Evolutionary conservation across 768 basidiomycete genomes (phyloP).

Genomic region (Lentinula aciculospora): DNA sequence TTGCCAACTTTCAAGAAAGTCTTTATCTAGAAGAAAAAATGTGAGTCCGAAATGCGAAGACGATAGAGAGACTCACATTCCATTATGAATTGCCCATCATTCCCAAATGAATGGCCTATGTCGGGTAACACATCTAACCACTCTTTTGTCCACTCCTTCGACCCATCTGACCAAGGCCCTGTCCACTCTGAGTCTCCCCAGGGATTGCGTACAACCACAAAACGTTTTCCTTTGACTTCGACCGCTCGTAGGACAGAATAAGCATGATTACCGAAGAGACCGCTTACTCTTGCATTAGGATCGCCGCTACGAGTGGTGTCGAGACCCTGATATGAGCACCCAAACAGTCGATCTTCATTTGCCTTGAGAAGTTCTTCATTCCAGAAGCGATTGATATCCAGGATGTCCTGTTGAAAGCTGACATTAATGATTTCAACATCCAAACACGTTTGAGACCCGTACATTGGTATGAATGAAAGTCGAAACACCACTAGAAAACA

Average conservation of each 20-base stretch:
- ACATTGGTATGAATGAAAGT: slow-evolving; percentile 37
- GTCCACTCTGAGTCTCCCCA: slow-evolving; percentile 11
- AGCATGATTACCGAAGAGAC: slow-evolving; percentile 36
- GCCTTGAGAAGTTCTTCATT: slow-evolving; percentile 44
- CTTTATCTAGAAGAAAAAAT: slow-evolving; percentile 27
- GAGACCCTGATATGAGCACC: slow-evolving; percentile 39
- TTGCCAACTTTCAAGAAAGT: slow-evolving; percentile 39
- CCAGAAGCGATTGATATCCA: slow-evolving; percentile 48
- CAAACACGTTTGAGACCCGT: not conserved
- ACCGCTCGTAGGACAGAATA: slow-evolving; percentile 43
- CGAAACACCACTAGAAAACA: slow-evolving; percentile 32
- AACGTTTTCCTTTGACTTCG: slow-evolving; percentile 38
- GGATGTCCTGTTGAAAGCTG: slow-evolving; percentile 23
- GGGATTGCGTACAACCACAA: slow-evolving; percentile 42
- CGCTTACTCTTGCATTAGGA: slow-evolving; percentile 23
- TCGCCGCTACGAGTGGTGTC: slow-evolving; percentile 26
- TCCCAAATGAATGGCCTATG: slow-evolving; percentile 42
- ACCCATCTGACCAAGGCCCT: slow-evolving; percentile 35
- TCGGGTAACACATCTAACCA: slow-evolving; percentile 38
- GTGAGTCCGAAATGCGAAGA: not conserved
- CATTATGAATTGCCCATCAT: slow-evolving; percentile 53
- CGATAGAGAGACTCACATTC: slow-evolving; percentile 29
- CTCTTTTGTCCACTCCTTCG: slow-evolving; percentile 51
- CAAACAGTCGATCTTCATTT: slow-evolving; percentile 48
- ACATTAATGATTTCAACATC: too few relatives aligned